Conservation (phyloP, 495 filamentous ascomycete genomes). For the Penicillium soppii region DNA sequence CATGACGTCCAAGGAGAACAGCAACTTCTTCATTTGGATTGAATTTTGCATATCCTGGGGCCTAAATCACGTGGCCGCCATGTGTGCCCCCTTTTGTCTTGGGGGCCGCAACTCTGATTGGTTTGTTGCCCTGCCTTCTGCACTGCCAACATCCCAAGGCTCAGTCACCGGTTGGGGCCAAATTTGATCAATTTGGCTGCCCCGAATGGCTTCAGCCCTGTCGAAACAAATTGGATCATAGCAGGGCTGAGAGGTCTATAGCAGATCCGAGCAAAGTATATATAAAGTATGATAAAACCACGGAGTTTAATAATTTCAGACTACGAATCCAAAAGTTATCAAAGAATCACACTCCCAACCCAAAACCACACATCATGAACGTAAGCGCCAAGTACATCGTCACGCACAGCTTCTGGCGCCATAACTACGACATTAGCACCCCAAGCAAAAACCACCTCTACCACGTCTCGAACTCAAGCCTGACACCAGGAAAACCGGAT, state of each 20-base stretch:
- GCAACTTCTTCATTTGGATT: background rate
- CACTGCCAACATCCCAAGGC: background rate
- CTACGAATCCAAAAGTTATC: background rate
- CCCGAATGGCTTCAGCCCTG: background rate
- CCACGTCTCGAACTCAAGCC: slow-evolving; percentile 29
- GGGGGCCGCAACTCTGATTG: background rate
- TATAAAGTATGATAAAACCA: no score
- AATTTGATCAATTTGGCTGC: background rate
- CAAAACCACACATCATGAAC: slow-evolving; percentile 9
- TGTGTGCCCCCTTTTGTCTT: background rate
- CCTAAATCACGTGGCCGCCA: background rate
- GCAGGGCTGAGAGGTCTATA: background rate
- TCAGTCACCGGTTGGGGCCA: background rate
- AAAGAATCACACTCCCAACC: background rate
- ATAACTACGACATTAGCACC: slow-evolving; percentile 28
- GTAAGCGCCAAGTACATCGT: slow-evolving; percentile 15
- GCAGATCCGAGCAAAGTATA: background rate
- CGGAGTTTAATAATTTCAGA: no score
- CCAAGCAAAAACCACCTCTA: slow-evolving; percentile 19
- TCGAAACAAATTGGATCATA: background rate
- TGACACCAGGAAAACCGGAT: slow-evolving; percentile 31
- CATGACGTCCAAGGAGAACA: background rate
- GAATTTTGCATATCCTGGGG: background rate
- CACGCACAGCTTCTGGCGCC: slow-evolving; percentile 25
- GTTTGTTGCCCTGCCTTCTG: background rate